Percentiles rank a stretch among this genome's conserved stretches.
Evolutionary conservation across 768 basidiomycete genomes (phyloP).

Genomic region (Cystofilobasidium macerans): DNA sequence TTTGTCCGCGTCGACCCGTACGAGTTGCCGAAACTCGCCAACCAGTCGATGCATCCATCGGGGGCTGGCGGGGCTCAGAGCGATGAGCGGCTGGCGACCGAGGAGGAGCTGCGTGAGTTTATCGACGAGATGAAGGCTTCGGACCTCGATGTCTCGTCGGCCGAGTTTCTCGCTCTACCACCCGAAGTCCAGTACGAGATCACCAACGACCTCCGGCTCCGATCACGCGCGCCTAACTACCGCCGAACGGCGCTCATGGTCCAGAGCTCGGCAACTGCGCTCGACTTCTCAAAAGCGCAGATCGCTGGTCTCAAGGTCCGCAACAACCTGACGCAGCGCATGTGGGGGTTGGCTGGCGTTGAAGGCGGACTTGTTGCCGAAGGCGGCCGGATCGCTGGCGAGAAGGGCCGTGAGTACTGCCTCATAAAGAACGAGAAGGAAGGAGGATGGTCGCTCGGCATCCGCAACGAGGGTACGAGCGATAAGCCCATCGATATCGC

Average conservation of each 20-base stretch:
- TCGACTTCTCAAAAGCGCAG: constrained; percentile 95
- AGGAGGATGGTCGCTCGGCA: constrained; percentile 91
- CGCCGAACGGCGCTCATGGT: constrained; percentile 86
- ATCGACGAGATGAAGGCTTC: constrained; percentile 94
- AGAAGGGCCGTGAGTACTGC: constrained; percentile 89
- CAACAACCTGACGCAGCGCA: constrained; percentile 82
- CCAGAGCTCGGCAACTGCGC: constrained; percentile 58
- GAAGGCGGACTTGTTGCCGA: constrained; percentile 62
- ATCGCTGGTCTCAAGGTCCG: constrained; percentile 80
- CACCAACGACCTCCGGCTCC: constrained; percentile 84
- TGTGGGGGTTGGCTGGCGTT: constrained; percentile 36
- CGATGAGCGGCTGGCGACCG: constrained; percentile 89
- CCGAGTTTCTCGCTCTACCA: constrained; percentile 81
- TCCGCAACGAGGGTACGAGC: constrained; percentile 72
- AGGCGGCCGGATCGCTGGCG: constrained; percentile 88
- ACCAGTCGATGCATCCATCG: constrained; percentile 47
- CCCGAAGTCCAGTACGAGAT: constrained; percentile 98
- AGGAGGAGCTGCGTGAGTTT: constrained; percentile 82
- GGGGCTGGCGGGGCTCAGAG: constrained; percentile 41
- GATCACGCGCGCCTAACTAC: constrained; percentile 88
- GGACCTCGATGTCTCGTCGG: constrained; percentile 82
- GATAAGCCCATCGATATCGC: constrained; percentile 81
- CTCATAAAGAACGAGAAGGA: constrained; percentile 75
- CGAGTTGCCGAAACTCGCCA: constrained; percentile 58
- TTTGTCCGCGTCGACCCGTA: constrained; percentile 62